Conservation (phyloP, 2,329 filamentous ascomycete species). For the Cordyceps tenuipes region DNA sequence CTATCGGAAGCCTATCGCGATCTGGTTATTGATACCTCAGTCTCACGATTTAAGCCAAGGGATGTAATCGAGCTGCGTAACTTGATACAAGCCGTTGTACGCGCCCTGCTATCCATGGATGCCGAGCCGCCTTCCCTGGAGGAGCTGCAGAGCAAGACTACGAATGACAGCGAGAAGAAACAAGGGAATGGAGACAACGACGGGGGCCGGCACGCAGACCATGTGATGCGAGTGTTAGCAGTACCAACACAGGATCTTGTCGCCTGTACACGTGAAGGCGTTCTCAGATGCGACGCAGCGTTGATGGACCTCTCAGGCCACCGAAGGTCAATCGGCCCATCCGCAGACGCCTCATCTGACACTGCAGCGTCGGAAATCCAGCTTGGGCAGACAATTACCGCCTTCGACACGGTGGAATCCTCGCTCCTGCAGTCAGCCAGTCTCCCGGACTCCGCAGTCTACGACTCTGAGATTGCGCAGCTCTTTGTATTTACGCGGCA, state of each 20-base stretch:
- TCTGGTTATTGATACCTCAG: slow-evolving; percentile 46
- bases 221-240: slow-evolving; percentile 24
- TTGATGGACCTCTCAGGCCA: slow-evolving; percentile 47
- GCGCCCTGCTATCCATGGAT: slow-evolving; percentile 43
- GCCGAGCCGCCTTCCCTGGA: slow-evolving; percentile 40
- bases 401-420: slow-evolving; percentile 40
- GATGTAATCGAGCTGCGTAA: slow-evolving; percentile 45
- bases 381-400: slow-evolving; percentile 34
- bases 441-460: slow-evolving; percentile 36
- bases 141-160: slow-evolving; percentile 15
- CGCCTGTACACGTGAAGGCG: slow-evolving; percentile 33
- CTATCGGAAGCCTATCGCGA: slow-evolving; percentile 49
- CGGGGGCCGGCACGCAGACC: slow-evolving; percentile 9
- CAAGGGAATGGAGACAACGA: neutral
- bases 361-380: slow-evolving; percentile 30
- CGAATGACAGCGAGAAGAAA: slow-evolving; percentile 12
- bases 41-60: slow-evolving; percentile 42
- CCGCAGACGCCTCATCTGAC: slow-evolving; percentile 33
- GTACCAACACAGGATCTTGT: slow-evolving; percentile 40
- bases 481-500: slow-evolving; percentile 48
- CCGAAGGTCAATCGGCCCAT: slow-evolving; percentile 38
- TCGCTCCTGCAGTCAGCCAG: slow-evolving; percentile 36
- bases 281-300: slow-evolving; percentile 41
- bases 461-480: slow-evolving; percentile 41
- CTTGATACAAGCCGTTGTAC: slow-evolving; percentile 45